phyloP scores from a whole-genome alignment of 352 stramenopile species.

The Phytopythium boreale region DNA sequence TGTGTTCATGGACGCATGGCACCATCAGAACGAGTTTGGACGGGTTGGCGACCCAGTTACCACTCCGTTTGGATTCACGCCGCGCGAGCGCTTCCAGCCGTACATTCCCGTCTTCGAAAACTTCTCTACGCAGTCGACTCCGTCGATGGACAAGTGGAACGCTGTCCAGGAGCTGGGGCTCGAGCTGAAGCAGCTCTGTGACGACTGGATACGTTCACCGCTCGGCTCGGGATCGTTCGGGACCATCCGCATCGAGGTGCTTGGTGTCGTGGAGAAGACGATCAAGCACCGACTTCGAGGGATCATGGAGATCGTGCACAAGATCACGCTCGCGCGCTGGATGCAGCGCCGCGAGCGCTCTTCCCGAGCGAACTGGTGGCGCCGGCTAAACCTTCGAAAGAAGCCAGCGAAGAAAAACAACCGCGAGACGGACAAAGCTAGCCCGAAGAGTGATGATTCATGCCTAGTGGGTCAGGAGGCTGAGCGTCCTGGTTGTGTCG shows the following conservation, averaged over 20 bases:
- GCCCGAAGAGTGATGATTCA: background rate
- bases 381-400: slow-evolving; percentile 11
- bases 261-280: slow-evolving; percentile 35
- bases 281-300: slow-evolving; percentile 37
- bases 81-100: slow-evolving; percentile 12
- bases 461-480: background rate
- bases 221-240: slow-evolving; percentile 19
- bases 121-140: slow-evolving; percentile 2
- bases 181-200: slow-evolving; percentile 13
- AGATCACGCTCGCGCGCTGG: slow-evolving; percentile 48
- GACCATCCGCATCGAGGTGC: slow-evolving; percentile 30
- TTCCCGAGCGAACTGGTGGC: slow-evolving; percentile 12
- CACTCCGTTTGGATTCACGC: slow-evolving; percentile 19
- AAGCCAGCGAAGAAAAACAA: background rate
- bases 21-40: slow-evolving; percentile 11
- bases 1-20: slow-evolving; percentile 41
- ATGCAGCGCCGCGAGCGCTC: slow-evolving; percentile 22
- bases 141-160: slow-evolving; percentile 12
- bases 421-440: background rate
- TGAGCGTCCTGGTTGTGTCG: background rate
- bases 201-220: slow-evolving; percentile 22
- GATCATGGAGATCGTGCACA: slow-evolving; percentile 39
- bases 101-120: slow-evolving; percentile 21
- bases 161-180: slow-evolving; percentile 29
- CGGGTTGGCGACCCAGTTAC: slow-evolving; percentile 7